Conservation (phyloP, 2,329 filamentous ascomycete species). For the Aspergillus nomiae region DNA sequence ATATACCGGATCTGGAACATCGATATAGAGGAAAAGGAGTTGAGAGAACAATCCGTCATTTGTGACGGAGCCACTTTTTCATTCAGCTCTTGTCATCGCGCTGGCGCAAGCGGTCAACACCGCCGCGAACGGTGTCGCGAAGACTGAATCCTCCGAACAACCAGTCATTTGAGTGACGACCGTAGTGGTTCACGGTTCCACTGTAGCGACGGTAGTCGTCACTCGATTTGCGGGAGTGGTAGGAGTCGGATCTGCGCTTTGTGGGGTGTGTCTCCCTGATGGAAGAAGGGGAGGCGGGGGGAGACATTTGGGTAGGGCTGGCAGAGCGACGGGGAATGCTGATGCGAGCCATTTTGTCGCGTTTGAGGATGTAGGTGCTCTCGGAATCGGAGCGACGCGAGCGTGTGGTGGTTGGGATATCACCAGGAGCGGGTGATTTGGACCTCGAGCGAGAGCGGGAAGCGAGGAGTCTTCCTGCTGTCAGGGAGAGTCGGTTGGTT, state of each 20-base stretch:
- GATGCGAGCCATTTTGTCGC: neutral
- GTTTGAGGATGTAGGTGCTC: conserved; percentile 13
- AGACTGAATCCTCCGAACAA: conserved; percentile 53
- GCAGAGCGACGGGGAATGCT: conserved; percentile 18
- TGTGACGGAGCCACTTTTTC: neutral
- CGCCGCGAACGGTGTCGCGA: conserved; percentile 47
- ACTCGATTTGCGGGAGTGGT: conserved; percentile 29
- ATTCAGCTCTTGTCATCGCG: conserved; percentile 31
- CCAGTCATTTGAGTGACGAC: conserved; percentile 55
- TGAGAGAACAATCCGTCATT: neutral
- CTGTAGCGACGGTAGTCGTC: conserved; percentile 42
- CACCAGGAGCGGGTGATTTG: conserved; percentile 14
- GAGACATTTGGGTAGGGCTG: conserved; percentile 14
- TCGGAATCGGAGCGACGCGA: conserved; percentile 6
- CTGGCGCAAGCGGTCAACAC: conserved; percentile 38
- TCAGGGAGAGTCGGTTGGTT: neutral
- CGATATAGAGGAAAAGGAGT: too few species aligned
- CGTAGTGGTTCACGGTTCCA: conserved; percentile 47
- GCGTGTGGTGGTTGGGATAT: conserved; percentile 7
- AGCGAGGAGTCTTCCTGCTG: conserved; percentile 16
- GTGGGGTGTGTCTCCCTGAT: conserved; percentile 14
- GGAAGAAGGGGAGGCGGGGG: neutral
- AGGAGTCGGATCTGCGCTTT: conserved; percentile 19
- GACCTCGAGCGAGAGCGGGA: neutral
- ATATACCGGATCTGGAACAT: neutral